Evolutionary conservation across 2,329 filamentous ascomycete genomes (phyloP), one percentile per base, ranked within the genome.

Genomic region (Rugonectria rugulosa): DNA sequence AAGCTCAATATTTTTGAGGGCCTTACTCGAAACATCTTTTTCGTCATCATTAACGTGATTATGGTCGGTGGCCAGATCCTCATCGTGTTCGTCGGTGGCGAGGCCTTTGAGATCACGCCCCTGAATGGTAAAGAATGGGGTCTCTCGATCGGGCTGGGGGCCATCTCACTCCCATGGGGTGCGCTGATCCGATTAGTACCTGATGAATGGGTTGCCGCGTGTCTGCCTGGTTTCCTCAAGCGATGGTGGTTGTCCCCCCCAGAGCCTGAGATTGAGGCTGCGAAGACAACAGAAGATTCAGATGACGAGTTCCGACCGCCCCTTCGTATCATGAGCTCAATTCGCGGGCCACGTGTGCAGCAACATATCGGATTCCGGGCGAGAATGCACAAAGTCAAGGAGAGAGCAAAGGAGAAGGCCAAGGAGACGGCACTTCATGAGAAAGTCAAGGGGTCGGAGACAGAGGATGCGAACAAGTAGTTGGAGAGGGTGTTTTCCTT

Each of bases 1-100:
- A 86, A 85, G 53, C 88, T 95, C 77, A 96, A 96, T 72, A 88
- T 96, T 53, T 91, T 96, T 55, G 91, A 96, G 72, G 90, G 90
- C 51, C 85, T 96, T 53, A 81, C 83, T 17, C 83, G 81, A 64
- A 96, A 96, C 71, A 86, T 82, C 69, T 95, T 93, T 80, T 96
- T 96, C 77, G 81, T 93, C 24, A 79, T 79, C 21, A 96, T 96
- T 74, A 90, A 92, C 73, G 68, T 82, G 50, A 81, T 95, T 73
- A 96, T 96, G 88, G 81, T 95, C 56, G 91, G 85, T 60, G 90
- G 90, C 8, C 92, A 97, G 69, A 78, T 92, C 17, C 83, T 96
- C 75, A 96, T 96, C 69, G 84, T 96, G 63, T 95, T 90, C 64
- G 84, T 96, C 51, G 92, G 92, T 59, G 88, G 89, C 34, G 75